These are phyloP conservation scores for Microcera coccophila DNA, from an alignment of 2,329 filamentous ascomycete species.

Conservation along the genomic window DNA sequence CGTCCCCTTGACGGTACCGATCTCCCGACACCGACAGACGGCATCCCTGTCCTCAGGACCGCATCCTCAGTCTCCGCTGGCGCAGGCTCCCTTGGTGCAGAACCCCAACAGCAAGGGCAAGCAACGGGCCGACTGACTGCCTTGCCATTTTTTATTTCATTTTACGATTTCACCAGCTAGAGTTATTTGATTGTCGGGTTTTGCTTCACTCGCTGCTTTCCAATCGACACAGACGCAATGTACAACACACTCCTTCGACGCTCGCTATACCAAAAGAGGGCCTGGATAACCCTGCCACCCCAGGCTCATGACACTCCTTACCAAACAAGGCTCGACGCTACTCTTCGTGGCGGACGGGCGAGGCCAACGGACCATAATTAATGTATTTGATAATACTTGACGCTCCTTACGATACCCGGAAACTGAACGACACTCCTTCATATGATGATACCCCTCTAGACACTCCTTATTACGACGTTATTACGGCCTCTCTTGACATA, in stretches of 20 bases:
- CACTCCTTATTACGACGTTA: constrained; percentile 37
- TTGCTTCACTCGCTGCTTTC: constrained; percentile 19
- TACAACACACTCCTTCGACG: constrained; percentile 36
- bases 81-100: constrained; percentile 30
- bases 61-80: constrained; percentile 35
- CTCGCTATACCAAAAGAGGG: constrained; percentile 29
- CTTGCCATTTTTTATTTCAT: constrained; percentile 19
- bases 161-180: constrained; percentile 11
- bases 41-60: constrained; percentile 33
- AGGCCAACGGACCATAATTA: constrained; percentile 8
- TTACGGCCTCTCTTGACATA: constrained; percentile 36
- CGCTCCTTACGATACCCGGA: constrained; percentile 33
- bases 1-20: constrained; percentile 31
- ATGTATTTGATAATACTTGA: constrained; percentile 31
- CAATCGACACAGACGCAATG: constrained; percentile 34
- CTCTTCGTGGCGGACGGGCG: constrained; percentile 25
- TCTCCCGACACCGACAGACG: constrained; percentile 39
- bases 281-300: constrained; percentile 2
- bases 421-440: constrained; percentile 27
- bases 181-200: constrained; percentile 15
- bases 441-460: constrained; percentile 33
- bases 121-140: constrained; percentile 29
- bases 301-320: constrained; percentile 22
- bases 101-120: constrained; percentile 35
- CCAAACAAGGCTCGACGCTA: constrained; percentile 32